These are phyloP conservation scores for Glebionis coronaria DNA, from an alignment of 129 eudicot genomes.

Conservation along the genomic window DNA sequence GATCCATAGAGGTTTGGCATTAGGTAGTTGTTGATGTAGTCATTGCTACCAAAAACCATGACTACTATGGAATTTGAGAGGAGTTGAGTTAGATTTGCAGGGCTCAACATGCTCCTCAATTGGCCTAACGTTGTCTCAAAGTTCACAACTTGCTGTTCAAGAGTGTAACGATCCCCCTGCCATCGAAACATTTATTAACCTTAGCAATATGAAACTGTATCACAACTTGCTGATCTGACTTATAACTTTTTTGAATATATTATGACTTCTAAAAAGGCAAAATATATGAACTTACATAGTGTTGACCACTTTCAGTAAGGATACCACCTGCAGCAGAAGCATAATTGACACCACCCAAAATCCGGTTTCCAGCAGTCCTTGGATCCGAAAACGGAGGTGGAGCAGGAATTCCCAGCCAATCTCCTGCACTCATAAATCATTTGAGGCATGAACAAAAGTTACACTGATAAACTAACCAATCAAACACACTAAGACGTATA, in stretches of 20 bases:
- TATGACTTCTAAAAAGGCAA: background rate
- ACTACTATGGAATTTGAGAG: conserved; percentile 60
- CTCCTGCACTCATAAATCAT: conserved; percentile 43
- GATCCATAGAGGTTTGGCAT: conserved; percentile 57
- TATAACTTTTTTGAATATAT: conserved; percentile 1
- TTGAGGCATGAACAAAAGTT: background rate
- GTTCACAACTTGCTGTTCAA: conserved; percentile 79
- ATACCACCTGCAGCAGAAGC: conserved; percentile 96
- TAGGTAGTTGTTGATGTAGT: conserved; percentile 95
- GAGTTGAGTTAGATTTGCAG: conserved; percentile 34
- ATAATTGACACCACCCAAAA: conserved; percentile 77
- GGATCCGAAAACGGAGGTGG: conserved; percentile 88
- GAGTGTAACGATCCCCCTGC: conserved; percentile 68
- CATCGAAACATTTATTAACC: background rate
- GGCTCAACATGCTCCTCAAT: conserved; percentile 53
- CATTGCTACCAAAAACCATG: conserved; percentile 83
- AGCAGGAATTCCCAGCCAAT: conserved; percentile 54
- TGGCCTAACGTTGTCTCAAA: conserved; percentile 73
- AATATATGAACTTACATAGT: conserved; percentile 50
- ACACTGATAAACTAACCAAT: background rate
- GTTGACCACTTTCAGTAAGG: conserved; percentile 77
- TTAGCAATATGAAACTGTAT: background rate
- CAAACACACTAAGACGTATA: background rate
- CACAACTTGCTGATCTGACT: background rate
- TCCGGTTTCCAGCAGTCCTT: conserved; percentile 41